Conservation (phyloP, 805 yeast genomes). For the Martiniozyma abietophila region DNA sequence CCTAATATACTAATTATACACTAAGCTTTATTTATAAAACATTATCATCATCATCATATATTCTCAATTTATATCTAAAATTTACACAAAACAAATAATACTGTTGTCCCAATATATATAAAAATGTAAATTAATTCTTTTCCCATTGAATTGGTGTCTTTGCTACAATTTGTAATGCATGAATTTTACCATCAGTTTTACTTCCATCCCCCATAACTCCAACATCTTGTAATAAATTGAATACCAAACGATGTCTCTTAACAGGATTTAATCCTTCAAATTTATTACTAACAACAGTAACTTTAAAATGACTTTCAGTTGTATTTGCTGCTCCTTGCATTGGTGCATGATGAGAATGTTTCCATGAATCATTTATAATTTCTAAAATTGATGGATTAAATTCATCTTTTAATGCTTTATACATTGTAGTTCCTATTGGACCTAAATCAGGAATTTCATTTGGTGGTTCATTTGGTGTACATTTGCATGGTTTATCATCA, state of each 20-base stretch:
- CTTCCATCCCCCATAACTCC: slow-evolving; percentile 37
- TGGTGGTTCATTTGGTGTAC: slow-evolving; percentile 13
- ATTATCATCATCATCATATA: not conserved
- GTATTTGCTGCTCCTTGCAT: slow-evolving; percentile 62
- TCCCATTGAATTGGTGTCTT: slow-evolving; percentile 57
- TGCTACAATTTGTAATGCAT: slow-evolving; percentile 80
- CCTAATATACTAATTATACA: not conserved
- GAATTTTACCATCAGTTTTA: slow-evolving; percentile 51
- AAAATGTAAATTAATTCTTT: slow-evolving; percentile 4
- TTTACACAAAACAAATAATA: not conserved
- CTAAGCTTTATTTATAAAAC: not conserved
- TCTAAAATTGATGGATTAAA: slow-evolving; percentile 39
- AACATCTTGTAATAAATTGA: slow-evolving; percentile 49
- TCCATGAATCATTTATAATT: slow-evolving; percentile 73
- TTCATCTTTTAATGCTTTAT: slow-evolving; percentile 31
- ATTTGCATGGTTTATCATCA: slow-evolving; percentile 10
- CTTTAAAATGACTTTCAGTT: slow-evolving; percentile 74
- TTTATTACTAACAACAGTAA: slow-evolving; percentile 60
- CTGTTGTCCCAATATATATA: slow-evolving; percentile 1
- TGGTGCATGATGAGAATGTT: slow-evolving; percentile 83
- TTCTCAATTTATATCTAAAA: not conserved
- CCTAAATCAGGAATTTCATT: slow-evolving; percentile 16
- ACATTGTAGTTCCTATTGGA: slow-evolving; percentile 44
- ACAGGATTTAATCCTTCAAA: slow-evolving; percentile 58
- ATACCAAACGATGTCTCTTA: slow-evolving; percentile 69